Evolutionary conservation across 345 rosid genomes (phyloP).

Genomic region (Pugionium dolabratum): DNA sequence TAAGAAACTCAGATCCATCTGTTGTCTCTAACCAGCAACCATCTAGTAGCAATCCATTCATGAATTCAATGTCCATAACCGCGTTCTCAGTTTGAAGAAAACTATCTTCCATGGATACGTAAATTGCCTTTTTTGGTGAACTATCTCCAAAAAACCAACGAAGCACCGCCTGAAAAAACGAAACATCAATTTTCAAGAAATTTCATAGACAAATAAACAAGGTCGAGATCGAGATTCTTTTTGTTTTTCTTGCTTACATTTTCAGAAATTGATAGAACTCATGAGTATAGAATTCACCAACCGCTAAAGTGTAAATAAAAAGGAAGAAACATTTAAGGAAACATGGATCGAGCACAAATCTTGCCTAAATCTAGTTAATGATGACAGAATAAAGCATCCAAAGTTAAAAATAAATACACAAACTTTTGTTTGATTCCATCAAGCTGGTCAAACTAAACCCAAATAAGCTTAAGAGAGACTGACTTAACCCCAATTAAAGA

Average conservation of each 20-base stretch:
- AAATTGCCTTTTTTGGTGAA: not conserved
- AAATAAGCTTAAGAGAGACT: slow-evolving; percentile 36
- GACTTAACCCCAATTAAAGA: not conserved
- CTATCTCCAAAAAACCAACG: slow-evolving; percentile 15
- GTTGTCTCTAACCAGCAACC: slow-evolving; percentile 93
- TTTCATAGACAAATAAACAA: slow-evolving; percentile 3
- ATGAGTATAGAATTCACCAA: slow-evolving; percentile 20
- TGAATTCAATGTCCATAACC: slow-evolving; percentile 65
- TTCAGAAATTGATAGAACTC: slow-evolving; percentile 22
- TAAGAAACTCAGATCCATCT: slow-evolving; percentile 79
- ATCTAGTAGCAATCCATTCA: slow-evolving; percentile 75
- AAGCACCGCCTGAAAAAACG: slow-evolving; percentile 35
- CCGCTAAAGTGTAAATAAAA: slow-evolving; percentile 17
- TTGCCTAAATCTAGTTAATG: slow-evolving; percentile 32
- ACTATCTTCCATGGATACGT: slow-evolving; percentile 57
- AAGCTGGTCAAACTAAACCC: slow-evolving; percentile 32
- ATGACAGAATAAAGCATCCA: slow-evolving; percentile 28
- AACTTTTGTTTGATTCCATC: slow-evolving; percentile 43
- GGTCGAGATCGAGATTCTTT: slow-evolving; percentile 27
- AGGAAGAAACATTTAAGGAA: slow-evolving; percentile 35
- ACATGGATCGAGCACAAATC: slow-evolving; percentile 31
- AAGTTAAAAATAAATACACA: slow-evolving; percentile 19
- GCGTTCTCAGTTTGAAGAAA: slow-evolving; percentile 48
- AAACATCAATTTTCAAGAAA: slow-evolving; percentile 7
- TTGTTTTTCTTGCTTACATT: slow-evolving; percentile 22